phyloP scores from a whole-genome alignment of 257 asterid genomes.

The Echites panduratus region DNA sequence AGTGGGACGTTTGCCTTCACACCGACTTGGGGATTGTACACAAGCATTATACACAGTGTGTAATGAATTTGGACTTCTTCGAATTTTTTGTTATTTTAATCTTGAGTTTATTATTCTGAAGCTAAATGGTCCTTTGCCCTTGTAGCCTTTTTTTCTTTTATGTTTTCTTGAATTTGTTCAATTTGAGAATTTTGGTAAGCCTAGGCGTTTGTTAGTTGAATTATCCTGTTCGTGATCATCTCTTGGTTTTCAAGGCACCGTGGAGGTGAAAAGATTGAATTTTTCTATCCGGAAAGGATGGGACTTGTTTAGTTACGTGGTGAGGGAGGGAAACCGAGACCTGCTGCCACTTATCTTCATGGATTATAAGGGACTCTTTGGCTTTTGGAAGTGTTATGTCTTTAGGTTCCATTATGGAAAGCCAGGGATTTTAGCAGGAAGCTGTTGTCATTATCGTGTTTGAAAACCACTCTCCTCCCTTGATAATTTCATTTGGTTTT shows the following conservation, averaged over 20 bases:
- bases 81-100: neutral
- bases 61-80: neutral
- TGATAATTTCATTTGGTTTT: neutral
- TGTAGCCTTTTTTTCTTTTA: neutral
- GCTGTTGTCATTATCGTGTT: neutral
- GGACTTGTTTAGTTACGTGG: neutral
- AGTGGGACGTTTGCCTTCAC: slow-evolving; percentile 4
- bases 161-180: neutral
- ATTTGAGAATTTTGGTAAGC: neutral
- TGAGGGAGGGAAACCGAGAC: neutral
- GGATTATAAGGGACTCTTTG: neutral
- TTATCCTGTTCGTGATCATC: neutral
- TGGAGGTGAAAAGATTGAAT: neutral
- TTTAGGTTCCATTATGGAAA: neutral
- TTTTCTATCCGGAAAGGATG: neutral
- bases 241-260: neutral
- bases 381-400: neutral
- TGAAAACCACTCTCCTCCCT: neutral
- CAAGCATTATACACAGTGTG: neutral
- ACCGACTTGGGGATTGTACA: neutral
- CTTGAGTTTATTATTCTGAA: neutral
- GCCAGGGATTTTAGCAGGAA: neutral
- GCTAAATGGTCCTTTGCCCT: neutral
- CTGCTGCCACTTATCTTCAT: neutral
- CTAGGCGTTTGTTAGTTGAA: slow-evolving; percentile 8